Evolutionary conservation across 768 basidiomycete species (phyloP), one percentile per base, ranked within the genome.

Genomic region (Calocera viscosa): DNA sequence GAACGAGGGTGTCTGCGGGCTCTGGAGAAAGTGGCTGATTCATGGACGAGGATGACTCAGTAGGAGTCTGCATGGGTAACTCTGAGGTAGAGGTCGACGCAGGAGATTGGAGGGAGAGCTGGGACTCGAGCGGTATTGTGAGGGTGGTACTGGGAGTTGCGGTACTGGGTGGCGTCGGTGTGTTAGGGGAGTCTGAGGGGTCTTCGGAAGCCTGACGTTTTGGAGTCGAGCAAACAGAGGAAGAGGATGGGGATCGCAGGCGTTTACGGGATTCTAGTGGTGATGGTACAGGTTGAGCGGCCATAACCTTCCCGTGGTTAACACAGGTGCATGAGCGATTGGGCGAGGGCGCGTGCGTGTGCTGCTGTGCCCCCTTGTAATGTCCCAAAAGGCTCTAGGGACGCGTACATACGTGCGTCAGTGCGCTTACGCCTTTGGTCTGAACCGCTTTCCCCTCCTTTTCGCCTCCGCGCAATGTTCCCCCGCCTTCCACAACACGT

Each of bases 181-280:
- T 64, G 30, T 67, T 39, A 17, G 66, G 22, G 63, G 65, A 40
- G 49, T 63, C 63, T 10, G 65, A 68, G 64, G 82, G 80, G 64
- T 81, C 84, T 74, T 90, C 88, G 26, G 90, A 89, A 66, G 83
- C 84, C 22, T 89, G 82, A 69, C 91, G 87, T 79, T 94, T 94
- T 68, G 85, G 79, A 32, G 89, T 91, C 28, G 75, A 76, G 12
- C 72, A 71, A 10, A 71, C 72, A 11, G 75, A 69, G 16, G 65
- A 65, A 32, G 39, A 64, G 38, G 74, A 74, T 24, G 67, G 68
- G 22, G 75, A 72, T 5, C 76, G 69, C 41, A 71, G 73, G 65
- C 76, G 71, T 71, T 77, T 77, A 24, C 74, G 72, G 34, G 70
- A 67, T 17, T 49, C 67, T 64, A 47, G 43, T 19, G 70, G 30